Evolutionary conservation across 495 filamentous ascomycete genomes (phyloP), one percentile per base, ranked within the genome.

Genomic region (Aspergillus taichungensis): DNA sequence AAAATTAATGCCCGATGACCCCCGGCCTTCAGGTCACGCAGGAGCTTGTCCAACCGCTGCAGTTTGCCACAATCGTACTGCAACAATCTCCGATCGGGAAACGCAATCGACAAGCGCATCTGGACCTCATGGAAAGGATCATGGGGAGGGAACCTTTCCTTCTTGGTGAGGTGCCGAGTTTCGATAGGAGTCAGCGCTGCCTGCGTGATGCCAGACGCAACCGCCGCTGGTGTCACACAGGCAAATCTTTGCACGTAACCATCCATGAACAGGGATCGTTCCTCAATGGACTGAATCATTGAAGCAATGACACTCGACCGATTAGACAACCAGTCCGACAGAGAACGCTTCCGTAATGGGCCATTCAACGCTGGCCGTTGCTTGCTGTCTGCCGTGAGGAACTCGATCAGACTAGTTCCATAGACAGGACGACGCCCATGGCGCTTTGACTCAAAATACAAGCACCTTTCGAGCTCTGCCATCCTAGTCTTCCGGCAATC

Each of bases 41-140:
- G 77, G 7, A 99, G 78, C 46, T 78, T 80, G 56, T 91, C 90
- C 10, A 99, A 80, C 24, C 83, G 80, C 53, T 99, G 94, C 8
- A 99, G 77, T 60, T 99, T 99, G 42, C 94, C 94, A 57, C 94
- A 97, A 65, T 99, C 94, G 55, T 95, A 99, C 57, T 97, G 90
- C 3, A 99, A 74, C 30, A 99, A 76, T 9, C 92, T 79, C 61
- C 88, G 95, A 59, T 99, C 94, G 0, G 94, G 94, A 60, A 99
- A 99, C 6, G 91, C 94, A 43, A 99, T 96, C 2, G 87, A 91
- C 4, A 92, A 73, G 13, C 88, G 84, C 76, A 95, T 87, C 37
- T 89, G 87, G 2, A 90, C 78, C 68, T 97, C 88, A 60, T 99
- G 94, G 74, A 89, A 95, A 3, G 88, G 85, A 60, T 99, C 90